A percentile compares a stretch with the other conserved stretches of the same genome.
Conservation (phyloP, 1,139 yeast species). For the Saccharomycopsis hybrid region DNA sequence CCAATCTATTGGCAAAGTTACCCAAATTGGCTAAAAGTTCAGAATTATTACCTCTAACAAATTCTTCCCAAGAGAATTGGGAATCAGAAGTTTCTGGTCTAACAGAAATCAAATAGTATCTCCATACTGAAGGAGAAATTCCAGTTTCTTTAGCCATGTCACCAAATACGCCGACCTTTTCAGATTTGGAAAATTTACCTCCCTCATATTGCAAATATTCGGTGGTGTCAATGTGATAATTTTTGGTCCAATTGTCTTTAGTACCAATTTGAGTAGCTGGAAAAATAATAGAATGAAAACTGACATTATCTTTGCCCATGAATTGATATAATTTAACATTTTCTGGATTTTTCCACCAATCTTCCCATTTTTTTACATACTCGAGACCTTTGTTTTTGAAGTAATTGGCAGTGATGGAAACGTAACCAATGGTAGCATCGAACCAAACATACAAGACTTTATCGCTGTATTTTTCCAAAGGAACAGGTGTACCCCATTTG, state of each 20-base stretch:
- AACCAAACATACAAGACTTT: slow-evolving; percentile 98
- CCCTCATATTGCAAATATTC: slow-evolving; percentile 97
- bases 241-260: slow-evolving; percentile 79
- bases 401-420: slow-evolving; percentile 92
- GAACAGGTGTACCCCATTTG: slow-evolving; percentile 98
- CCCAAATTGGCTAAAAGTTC: slow-evolving; percentile 95
- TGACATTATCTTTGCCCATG: slow-evolving; percentile 99
- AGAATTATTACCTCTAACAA: slow-evolving; percentile 86
- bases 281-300: slow-evolving; percentile 97
- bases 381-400: slow-evolving; percentile 13
- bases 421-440: slow-evolving; percentile 95
- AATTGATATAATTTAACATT: slow-evolving; percentile 83
- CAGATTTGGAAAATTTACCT: slow-evolving; percentile 94
- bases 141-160: slow-evolving; percentile 95
- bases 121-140: slow-evolving; percentile 88
- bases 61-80: slow-evolving; percentile 94
- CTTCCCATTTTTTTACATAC: slow-evolving; percentile 62
- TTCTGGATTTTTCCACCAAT: slow-evolving; percentile 92
- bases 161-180: slow-evolving; percentile 97
- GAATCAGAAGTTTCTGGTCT: slow-evolving; percentile 96
- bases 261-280: slow-evolving; percentile 92
- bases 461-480: slow-evolving; percentile 70
- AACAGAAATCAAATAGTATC: slow-evolving; percentile 86
- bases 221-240: slow-evolving; percentile 87
- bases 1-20: slow-evolving; percentile 89